Evolutionary conservation across 2,329 filamentous ascomycete species (phyloP).

Genomic region (Chaetomiaceae sp.): DNA sequence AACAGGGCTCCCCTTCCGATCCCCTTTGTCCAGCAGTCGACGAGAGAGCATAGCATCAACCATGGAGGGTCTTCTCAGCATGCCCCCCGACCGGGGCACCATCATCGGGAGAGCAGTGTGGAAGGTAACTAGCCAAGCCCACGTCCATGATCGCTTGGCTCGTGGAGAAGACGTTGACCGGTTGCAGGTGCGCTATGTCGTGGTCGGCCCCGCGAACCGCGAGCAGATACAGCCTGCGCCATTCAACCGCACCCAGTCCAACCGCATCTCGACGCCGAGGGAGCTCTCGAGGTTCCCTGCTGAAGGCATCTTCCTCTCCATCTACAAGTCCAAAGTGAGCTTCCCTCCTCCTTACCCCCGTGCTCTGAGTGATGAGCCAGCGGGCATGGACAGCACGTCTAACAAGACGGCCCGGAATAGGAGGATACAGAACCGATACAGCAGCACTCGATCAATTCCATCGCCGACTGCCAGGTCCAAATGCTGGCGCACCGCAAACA

Average conservation of each 20-base stretch:
- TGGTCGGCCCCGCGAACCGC: conserved; percentile 44
- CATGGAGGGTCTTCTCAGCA: conserved; percentile 49
- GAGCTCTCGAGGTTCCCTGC: conserved; percentile 24
- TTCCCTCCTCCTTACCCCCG: neutral
- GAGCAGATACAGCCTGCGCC: conserved; percentile 36
- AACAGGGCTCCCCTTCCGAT: conserved; percentile 5
- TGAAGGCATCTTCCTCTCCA: conserved; percentile 46
- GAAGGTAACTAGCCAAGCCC: conserved; percentile 45
- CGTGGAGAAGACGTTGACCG: conserved; percentile 18
- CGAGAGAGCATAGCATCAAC: conserved; percentile 11
- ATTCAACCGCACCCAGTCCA: conserved; percentile 37
- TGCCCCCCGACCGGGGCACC: conserved; percentile 48
- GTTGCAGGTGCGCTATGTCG: conserved; percentile 54
- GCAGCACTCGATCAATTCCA: conserved; percentile 48
- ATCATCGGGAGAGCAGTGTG: conserved; percentile 49
- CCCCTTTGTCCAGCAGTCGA: conserved; percentile 2
- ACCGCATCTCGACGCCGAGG: conserved; percentile 35
- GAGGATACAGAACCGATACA: conserved; percentile 52
- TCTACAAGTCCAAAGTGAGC: conserved; percentile 54
- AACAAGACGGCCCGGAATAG: conserved; percentile 29
- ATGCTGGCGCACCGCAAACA: conserved; percentile 59
- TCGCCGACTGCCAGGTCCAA: conserved; percentile 56
- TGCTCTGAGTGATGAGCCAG: neutral
- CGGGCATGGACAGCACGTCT: neutral
- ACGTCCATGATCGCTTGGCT: neutral